phyloP scores from a whole-genome alignment of 345 rosid species.

The Euphorbia pulcherrima region DNA sequence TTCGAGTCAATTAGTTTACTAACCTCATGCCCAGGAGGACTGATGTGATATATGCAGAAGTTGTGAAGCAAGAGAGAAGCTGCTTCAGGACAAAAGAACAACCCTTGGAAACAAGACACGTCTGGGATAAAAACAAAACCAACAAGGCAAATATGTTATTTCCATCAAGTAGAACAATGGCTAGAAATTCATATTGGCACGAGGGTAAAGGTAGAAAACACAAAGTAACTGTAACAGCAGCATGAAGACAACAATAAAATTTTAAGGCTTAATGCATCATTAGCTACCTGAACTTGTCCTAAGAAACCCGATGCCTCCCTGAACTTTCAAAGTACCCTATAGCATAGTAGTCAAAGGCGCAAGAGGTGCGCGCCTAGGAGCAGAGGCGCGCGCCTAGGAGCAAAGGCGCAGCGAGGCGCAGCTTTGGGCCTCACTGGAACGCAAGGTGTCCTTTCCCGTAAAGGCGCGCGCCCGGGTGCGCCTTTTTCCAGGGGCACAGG shows the following conservation, averaged over 20 bases:
- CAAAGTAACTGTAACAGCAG: background rate
- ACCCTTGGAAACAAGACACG: constrained; percentile 82
- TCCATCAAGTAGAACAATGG: background rate
- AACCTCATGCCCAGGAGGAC: constrained; percentile 98
- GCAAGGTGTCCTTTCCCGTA: too few relatives aligned
- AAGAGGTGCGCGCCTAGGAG: too few relatives aligned
- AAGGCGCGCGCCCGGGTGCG: too few relatives aligned
- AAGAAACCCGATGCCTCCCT: too few relatives aligned
- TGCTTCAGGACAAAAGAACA: constrained; percentile 85
- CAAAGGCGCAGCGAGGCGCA: too few relatives aligned
- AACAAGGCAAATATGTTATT: background rate
- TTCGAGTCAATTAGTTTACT: constrained; percentile 31
- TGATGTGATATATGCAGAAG: constrained; percentile 94
- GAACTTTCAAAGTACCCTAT: too few relatives aligned
- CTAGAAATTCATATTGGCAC: background rate
- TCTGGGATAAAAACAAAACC: constrained; percentile 39
- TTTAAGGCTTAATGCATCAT: too few relatives aligned
- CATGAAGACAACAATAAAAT: background rate
- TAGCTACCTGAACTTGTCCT: too few relatives aligned
- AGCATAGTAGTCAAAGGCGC: too few relatives aligned
- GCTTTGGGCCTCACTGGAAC: too few relatives aligned
- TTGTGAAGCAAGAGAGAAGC: constrained; percentile 82
- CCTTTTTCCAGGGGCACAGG: too few relatives aligned
- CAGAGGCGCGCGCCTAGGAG: too few relatives aligned
- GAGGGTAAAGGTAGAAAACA: background rate